Evolutionary conservation across 2,329 filamentous ascomycete species (phyloP).

Genomic region (Colletotrichum chlorophyti): DNA sequence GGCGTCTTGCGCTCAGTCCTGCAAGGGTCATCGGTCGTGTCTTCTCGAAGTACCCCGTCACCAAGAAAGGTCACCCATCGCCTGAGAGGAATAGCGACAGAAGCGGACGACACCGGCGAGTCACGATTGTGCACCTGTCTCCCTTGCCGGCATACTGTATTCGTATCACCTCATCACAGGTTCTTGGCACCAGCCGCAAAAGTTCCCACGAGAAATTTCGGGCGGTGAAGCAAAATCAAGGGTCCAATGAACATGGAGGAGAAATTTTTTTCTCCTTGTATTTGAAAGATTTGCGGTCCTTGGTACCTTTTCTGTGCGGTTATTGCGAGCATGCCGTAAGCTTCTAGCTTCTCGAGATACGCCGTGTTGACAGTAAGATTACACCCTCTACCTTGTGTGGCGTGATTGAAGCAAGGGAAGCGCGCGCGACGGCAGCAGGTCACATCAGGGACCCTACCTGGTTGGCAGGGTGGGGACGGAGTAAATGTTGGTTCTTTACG

Average conservation of each 20-base stretch:
- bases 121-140: too few relatives aligned
- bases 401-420: background rate
- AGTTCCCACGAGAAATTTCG: background rate
- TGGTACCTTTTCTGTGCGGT: constrained; percentile 1
- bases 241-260: background rate
- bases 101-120: too few relatives aligned
- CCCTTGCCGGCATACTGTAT: background rate
- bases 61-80: too few relatives aligned
- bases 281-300: background rate
- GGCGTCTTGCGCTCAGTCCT: constrained; percentile 9
- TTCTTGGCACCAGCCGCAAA: constrained; percentile 14
- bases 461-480: too few relatives aligned
- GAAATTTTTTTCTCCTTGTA: background rate
- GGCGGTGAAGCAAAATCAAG: background rate
- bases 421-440: too few relatives aligned
- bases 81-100: too few relatives aligned
- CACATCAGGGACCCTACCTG: too few relatives aligned
- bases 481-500: too few relatives aligned
- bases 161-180: background rate
- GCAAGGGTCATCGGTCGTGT: background rate
- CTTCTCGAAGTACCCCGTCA: too few relatives aligned
- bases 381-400: background rate
- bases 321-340: constrained; percentile 12
- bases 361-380: constrained; percentile 8
- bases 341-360: background rate